phyloP scores from a whole-genome alignment of 2,329 filamentous ascomycete species.

The Dryadomyces quercus-mongolicae region DNA sequence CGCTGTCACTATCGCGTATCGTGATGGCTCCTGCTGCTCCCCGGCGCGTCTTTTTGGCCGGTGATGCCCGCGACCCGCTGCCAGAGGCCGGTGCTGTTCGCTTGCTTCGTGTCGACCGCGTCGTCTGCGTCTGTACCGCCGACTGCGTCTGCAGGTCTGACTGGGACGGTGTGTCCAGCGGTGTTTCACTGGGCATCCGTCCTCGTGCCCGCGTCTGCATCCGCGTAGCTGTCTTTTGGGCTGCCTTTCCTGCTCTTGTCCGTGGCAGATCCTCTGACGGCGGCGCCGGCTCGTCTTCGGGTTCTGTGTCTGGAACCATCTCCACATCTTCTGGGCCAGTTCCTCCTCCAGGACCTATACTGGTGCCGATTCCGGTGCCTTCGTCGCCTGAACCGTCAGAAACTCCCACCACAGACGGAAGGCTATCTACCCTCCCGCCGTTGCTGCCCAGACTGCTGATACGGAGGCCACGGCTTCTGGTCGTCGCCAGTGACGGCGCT shows the following conservation, averaged over 20 bases:
- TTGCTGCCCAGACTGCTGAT: too few species aligned
- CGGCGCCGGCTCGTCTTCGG: slow-evolving; percentile 9
- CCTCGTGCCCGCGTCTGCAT: slow-evolving; percentile 10
- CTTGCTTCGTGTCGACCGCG: not conserved
- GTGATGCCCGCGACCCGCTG: slow-evolving; percentile 1
- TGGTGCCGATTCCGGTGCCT: not conserved
- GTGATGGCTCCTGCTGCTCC: not conserved
- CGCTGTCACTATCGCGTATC: slow-evolving; percentile 16
- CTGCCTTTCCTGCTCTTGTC: slow-evolving; percentile 21
- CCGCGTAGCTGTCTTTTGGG: slow-evolving; percentile 16
- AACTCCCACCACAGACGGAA: too few species aligned
- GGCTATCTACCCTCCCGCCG: too few species aligned
- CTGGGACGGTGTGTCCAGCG: slow-evolving; percentile 13
- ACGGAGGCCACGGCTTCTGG: too few species aligned
- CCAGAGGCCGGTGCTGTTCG: not conserved
- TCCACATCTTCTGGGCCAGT: not conserved
- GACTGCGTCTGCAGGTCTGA: slow-evolving; percentile 15
- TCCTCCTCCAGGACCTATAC: too few species aligned
- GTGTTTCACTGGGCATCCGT: slow-evolving; percentile 7
- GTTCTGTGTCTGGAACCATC: slow-evolving; percentile 11
- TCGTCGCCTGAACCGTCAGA: not conserved
- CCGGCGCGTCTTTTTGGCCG: slow-evolving; percentile 6
- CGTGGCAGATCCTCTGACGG: slow-evolving; percentile 11
- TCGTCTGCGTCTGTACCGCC: not conserved
- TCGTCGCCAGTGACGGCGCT: slow-evolving; percentile 15